phyloP scores from a whole-genome alignment of 2,329 filamentous ascomycete species.

The Claviceps spartinae region DNA sequence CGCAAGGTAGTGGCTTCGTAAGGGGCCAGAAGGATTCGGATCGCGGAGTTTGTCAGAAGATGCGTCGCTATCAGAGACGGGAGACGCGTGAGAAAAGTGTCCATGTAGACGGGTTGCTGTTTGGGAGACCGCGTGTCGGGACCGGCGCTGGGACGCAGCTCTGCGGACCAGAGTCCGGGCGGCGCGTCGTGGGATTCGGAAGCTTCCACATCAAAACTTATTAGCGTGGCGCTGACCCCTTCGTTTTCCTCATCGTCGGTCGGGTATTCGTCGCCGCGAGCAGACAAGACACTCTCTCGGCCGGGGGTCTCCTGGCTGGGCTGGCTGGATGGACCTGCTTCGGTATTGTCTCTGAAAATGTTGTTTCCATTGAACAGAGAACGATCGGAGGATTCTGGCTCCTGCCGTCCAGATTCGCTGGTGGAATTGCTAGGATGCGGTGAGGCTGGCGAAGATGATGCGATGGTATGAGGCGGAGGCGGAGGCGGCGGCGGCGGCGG shows the following conservation, averaged over 20 bases:
- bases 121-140: constrained; percentile 15
- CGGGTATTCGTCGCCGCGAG: constrained; percentile 36
- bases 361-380: too few species aligned
- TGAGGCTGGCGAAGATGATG: background rate
- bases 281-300: constrained; percentile 33
- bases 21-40: constrained; percentile 30
- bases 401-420: background rate
- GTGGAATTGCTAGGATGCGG: background rate
- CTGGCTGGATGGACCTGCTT: constrained; percentile 17
- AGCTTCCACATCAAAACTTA: constrained; percentile 48
- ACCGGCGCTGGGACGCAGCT: constrained; percentile 37
- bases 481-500: constrained; percentile 13
- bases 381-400: background rate
- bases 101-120: constrained; percentile 25
- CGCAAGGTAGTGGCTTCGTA: constrained; percentile 33
- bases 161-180: constrained; percentile 43
- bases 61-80: constrained; percentile 34
- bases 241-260: constrained; percentile 45
- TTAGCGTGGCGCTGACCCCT: constrained; percentile 40
- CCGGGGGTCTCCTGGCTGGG: constrained; percentile 21
- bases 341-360: constrained; percentile 15
- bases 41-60: constrained; percentile 29
- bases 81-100: constrained; percentile 36
- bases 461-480: constrained; percentile 1
- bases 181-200: constrained; percentile 37